Evolutionary conservation across 768 basidiomycete genomes (phyloP).

Genomic region (Tylopilus sp.): DNA sequence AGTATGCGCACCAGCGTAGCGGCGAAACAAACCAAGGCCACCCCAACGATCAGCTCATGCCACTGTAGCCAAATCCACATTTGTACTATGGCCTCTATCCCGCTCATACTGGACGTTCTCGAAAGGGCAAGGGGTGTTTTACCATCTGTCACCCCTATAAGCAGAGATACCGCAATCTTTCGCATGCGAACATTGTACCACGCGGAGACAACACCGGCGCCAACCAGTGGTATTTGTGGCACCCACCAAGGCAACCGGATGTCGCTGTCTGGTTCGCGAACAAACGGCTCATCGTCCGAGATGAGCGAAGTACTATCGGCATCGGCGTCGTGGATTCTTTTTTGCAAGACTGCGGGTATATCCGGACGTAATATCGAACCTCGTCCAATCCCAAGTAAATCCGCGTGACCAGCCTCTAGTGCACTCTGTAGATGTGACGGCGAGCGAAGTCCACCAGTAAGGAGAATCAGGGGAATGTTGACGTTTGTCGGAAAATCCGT

Average conservation of each 20-base stretch:
- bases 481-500: slow-evolving; percentile 22
- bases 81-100: slow-evolving; percentile 36
- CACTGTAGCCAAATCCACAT: slow-evolving; percentile 48
- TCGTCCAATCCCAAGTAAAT: slow-evolving; percentile 78
- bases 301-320: slow-evolving; percentile 11
- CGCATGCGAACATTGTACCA: slow-evolving; percentile 69
- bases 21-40: slow-evolving; percentile 1
- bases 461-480: slow-evolving; percentile 57
- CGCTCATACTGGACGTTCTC: slow-evolving; percentile 30
- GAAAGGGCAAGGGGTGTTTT: slow-evolving; percentile 1
- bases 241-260: slow-evolving; percentile 26
- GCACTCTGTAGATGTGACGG: slow-evolving; percentile 52
- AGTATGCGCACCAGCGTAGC: background rate
- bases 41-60: background rate
- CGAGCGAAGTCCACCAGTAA: slow-evolving; percentile 78
- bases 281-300: slow-evolving; percentile 34
- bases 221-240: slow-evolving; percentile 55
- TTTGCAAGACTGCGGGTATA: slow-evolving; percentile 43
- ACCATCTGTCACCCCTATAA: background rate
- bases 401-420: slow-evolving; percentile 52
- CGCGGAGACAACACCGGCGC: slow-evolving; percentile 57
- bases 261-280: slow-evolving; percentile 35
- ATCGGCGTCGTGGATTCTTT: slow-evolving; percentile 6
- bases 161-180: slow-evolving; percentile 35
- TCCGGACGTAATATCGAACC: slow-evolving; percentile 60